Percentiles rank a stretch among this genome's conserved stretches.
Evolutionary conservation across 176 grass and related monocot species (phyloP).

Genomic region (Hsuehochloa calcarea): DNA sequence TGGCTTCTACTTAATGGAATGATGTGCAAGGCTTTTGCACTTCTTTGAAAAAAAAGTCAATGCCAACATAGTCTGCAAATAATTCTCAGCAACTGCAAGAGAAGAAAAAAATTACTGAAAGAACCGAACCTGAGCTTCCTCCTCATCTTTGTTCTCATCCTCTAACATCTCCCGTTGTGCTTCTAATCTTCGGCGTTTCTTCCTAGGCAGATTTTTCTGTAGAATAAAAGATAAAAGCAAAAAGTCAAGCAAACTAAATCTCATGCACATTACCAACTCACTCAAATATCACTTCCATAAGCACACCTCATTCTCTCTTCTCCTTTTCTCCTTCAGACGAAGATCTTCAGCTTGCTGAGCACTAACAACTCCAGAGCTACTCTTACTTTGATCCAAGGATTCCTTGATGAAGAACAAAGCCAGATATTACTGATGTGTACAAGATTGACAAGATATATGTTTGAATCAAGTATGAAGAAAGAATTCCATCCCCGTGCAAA

Average conservation of each 20-base stretch:
- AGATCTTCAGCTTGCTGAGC: conserved; percentile 88
- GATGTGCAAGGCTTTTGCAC: no score
- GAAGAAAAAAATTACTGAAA: conserved; percentile 26
- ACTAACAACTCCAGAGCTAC: conserved; percentile 56
- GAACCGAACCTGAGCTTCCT: conserved; percentile 54
- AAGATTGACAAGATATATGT: neutral
- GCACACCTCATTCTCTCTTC: conserved; percentile 73
- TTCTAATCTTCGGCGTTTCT: conserved; percentile 80
- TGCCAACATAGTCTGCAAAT: neutral
- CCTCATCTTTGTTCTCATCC: conserved; percentile 52
- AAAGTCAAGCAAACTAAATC: conserved; percentile 23
- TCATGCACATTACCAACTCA: neutral
- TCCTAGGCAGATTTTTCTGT: conserved; percentile 92
- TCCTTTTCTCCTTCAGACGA: conserved; percentile 83
- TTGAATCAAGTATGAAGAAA: neutral
- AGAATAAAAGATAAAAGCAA: conserved; percentile 26
- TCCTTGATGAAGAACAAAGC: conserved; percentile 36
- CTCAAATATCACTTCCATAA: conserved; percentile 19
- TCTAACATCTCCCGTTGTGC: conserved; percentile 70
- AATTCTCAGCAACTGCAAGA: neutral
- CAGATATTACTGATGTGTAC: conserved; percentile 11
- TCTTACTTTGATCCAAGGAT: conserved; percentile 51
- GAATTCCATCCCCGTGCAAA: neutral
- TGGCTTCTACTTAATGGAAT: no score
- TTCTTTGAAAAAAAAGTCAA: no score